Evolutionary conservation across 2,329 filamentous ascomycete genomes (phyloP), one percentile per base, ranked within the genome.

Genomic region (Aureobasidium sp.): DNA sequence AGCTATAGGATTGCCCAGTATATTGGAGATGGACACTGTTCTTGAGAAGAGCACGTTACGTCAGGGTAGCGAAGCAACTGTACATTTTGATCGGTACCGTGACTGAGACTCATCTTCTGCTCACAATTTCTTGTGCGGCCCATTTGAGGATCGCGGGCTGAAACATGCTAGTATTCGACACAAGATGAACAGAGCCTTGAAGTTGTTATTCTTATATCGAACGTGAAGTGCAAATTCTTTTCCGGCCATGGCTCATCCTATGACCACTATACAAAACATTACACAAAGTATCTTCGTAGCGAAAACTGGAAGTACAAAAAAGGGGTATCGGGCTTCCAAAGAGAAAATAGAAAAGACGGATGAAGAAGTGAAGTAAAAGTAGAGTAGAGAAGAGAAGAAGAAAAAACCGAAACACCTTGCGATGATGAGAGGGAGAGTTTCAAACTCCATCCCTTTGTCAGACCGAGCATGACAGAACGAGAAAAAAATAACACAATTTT

Each of bases 251-350:
- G 27, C 32, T 55, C 51, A 43, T 55, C 26, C 36, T n/a, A 46
- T 46, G 53, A 57, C 53, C 53, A 41, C 53, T 57, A 57, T 57
- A 57, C 53, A 57, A 15, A 34, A 57, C 53, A 57, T 57, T 57
- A 57, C 53, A 57, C 36, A 43, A 46, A 29, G 51, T 53, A 10
- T 44, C 37, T 56, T 56, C 52, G 52, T 56, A 27, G 39, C 37
- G 34, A 32, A n/a, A 53, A 32, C 51, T 29, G 39, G 32, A 57
- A 48, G 29, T 39, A 48, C 55, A 59, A 60, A 59, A 20, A 60
- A 60, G 44, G 44, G 57, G 46, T 60, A 60, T 60, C 57, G 26
- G 36, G 43, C 32, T 60, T 41, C 44, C 46, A 50, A 43, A 39
- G 17, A 41, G 15, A 41, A 24, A 51, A 41, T 32, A 15, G 12